phyloP scores from a whole-genome alignment of 2,329 filamentous ascomycete genomes.

The Penicillium verrucosum region DNA sequence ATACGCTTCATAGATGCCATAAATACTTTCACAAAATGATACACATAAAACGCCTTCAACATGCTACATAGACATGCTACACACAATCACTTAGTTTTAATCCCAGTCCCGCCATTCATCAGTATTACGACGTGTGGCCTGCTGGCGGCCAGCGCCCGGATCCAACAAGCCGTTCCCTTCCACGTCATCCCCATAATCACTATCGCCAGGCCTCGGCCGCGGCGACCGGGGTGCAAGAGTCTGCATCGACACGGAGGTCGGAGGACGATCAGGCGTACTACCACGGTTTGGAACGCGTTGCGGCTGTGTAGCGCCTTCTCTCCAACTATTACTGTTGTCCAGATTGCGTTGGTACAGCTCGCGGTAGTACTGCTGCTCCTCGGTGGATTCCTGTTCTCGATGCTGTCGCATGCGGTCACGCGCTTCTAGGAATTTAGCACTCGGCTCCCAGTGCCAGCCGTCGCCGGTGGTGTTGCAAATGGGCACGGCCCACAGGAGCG shows the following conservation, averaged over 20 bases:
- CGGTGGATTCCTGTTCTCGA: slow-evolving; percentile 30
- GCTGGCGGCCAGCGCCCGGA: slow-evolving; percentile 14
- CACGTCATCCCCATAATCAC: slow-evolving; percentile 33
- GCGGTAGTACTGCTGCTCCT: slow-evolving; percentile 34
- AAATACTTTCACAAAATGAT: slow-evolving; percentile 2
- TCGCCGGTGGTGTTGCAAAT: slow-evolving; percentile 83
- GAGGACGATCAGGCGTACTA: slow-evolving; percentile 31
- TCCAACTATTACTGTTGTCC: slow-evolving; percentile 31
- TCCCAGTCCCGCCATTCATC: slow-evolving; percentile 45
- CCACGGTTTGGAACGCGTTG: slow-evolving; percentile 21
- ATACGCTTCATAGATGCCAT: neutral
- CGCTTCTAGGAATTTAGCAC: slow-evolving; percentile 70
- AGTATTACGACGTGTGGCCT: slow-evolving; percentile 13
- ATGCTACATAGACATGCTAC: slow-evolving; percentile 2
- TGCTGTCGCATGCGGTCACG: slow-evolving; percentile 32
- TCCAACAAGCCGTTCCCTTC: slow-evolving; percentile 24
- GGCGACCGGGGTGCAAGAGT: slow-evolving; percentile 42
- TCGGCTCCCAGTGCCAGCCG: slow-evolving; percentile 92
- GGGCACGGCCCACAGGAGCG: slow-evolving; percentile 73
- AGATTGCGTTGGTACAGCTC: slow-evolving; percentile 37
- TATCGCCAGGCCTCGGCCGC: slow-evolving; percentile 34
- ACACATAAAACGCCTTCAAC: slow-evolving; percentile 1
- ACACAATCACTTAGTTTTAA: slow-evolving; percentile 24
- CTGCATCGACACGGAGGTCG: slow-evolving; percentile 44
- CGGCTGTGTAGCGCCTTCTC: slow-evolving; percentile 18